Base-by-base conservation (phyloP, 306 rosid genomes). In the Spatholobus suberectus region DNA sequence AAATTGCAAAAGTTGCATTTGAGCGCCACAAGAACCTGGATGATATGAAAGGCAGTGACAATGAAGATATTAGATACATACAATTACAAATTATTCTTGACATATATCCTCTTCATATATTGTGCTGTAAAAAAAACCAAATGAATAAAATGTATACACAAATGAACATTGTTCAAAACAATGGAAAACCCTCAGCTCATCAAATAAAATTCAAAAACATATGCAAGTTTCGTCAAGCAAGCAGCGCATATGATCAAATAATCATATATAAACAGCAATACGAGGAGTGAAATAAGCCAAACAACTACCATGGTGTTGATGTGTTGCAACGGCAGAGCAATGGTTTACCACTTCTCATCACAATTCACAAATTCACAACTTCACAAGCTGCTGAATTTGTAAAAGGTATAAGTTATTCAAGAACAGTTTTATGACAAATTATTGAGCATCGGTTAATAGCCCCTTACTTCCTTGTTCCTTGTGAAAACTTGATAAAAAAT, bases 1-100 rank as follows among this genome's bases (percentile, higher is more conserved):
- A 96, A 82, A 96, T 94, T 61, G 98, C 98, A 85, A 96, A 89
- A 73, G 91, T 94, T 11, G 96, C 96, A 84, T 96, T 96, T 74
- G 91, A 81, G 23, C 97, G 97, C 98, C 98, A 96, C 91, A 96
- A 87, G 89, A 92, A 96, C 92, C 99, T 96, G 90, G 69, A 83
- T 29, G 34, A 79, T 54, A 73, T 13, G 47, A 76, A 79, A 79
- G 73, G 51, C 43, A 44, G 62, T 49, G 57, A 70, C 26, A 35
- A 29, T 73, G 46, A 79, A 79, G 35, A 75, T 37, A 52, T 76
- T 46, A 44, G 73, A 32, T 44, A 74, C 40, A 68, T 21, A 66
- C 74, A 55, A 77, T 57, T 58, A 52, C 20, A 85, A 57, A 47
- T 20, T 75, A 24, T 38, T 75, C 35, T 44, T 44, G 57, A 55